Evolutionary conservation across 108 stramenopile genomes (phyloP), one percentile per base, ranked within the genome.

Genomic region (Conticribra guillardii): DNA sequence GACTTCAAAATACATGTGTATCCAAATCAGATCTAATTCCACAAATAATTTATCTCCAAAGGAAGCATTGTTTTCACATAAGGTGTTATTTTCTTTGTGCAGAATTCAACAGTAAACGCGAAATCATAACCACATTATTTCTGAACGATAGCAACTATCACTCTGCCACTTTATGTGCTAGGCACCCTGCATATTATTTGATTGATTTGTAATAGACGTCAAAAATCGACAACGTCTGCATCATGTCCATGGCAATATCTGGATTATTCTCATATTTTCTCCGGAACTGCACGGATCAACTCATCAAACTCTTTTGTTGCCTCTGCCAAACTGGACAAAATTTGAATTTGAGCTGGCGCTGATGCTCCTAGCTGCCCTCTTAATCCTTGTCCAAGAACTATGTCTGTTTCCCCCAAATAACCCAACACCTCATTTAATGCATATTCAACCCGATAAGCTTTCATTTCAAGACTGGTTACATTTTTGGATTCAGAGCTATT

Each of bases 371-470:
- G 54, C 29, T 90, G 59, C 27, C 92, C 92, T 7, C 85, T 67
- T 1, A 94, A 32, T 7, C 74, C 89, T 76, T 94, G 92, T 23
- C 92, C 92, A 54, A 94, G 85, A 30, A 82, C 58, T 3, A 91
- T 61, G 69, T 94, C 92, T 45, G 50, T 55, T 32, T 80, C 80
- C 37, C 84, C 84, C 54, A 83, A 79, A 22, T 59, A 69, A 14
- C 60, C 83, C 0, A 81, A 32, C 9, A 89, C 47, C 28, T 88
- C 82, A 37, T 83, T 59, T 26, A 86, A 52, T 37, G 84, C 60
- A 51, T 66, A 67, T 57, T 88, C 81, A 34, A 88, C 47, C 22
- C 78, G 71, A 30, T 76, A 67, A 16, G 62, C 68, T 48, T 73
- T 87, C 81, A 90, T 78, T 50, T 84, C 85, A 16, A 71, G 55